Base-by-base conservation (phyloP, 805 yeast genomes). In the Saccharomycopsis sp. region DNA sequence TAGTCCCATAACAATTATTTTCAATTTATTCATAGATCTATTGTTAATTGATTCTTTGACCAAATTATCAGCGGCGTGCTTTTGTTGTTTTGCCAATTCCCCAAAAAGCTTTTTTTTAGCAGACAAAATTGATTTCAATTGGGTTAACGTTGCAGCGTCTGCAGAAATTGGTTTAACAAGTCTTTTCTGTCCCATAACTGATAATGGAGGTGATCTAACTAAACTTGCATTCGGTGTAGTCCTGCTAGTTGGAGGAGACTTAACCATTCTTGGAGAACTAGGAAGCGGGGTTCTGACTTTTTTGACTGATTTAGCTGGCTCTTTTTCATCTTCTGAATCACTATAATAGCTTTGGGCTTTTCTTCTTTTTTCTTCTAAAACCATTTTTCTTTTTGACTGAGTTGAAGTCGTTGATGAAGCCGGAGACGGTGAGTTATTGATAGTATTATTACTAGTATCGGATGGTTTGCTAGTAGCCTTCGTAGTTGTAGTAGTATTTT, bases 21-120 rank as follows among this genome's bases (percentile, higher is more conserved):
- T 18, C 5, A 32, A 14, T 5, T 25, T 21, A 31, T 20, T 27
- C 3, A 18, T 21, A 10, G 34, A 34, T n/a, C 12, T 26, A 13
- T 37, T 34, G 34, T 27, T 37, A 13, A n/a, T 9, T n/a, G 21
- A 21, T 21, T 37, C 40, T 17, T 32, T 28, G 13, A 25, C 33
- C 15, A 39, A 18, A 33, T 35, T 41, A n/a, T 45, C 46, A 15
- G 48, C 43, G 3, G 31, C 38, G 23, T 41, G 46, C 21, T 44
- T 44, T n/a, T 34, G 36, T 8, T 20, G 28, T 3, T 40, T 42
- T 5, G 44, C 49, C 6, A 33, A 18, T 8, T 39, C 44, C 15
- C 25, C 14, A 17, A 32, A 39, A 13, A 20, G 21, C 30, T 32
- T 42, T 18, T 26, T 39, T 26, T 39, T 42, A 5, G 29, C 10